Evolutionary conservation across 1,284 basidiomycete genomes (phyloP), one percentile per base, ranked within the genome.

Genomic region (Tilletia walkeri): DNA sequence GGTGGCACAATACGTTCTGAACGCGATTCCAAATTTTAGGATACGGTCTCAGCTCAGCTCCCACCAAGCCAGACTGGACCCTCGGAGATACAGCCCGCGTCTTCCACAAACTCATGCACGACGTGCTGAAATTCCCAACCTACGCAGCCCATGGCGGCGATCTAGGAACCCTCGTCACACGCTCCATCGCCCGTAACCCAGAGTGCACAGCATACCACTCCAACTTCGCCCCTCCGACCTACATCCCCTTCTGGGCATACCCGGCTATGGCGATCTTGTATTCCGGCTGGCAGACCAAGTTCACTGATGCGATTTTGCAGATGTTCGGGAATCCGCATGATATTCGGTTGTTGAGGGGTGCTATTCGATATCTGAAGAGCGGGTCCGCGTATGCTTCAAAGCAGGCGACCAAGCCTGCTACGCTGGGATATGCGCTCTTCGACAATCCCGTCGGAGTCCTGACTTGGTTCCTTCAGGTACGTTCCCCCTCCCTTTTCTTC

Each of bases 81-180:
- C 63, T 78, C 1, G 16, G 69, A 4, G 78, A 79, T 30, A 69
- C 73, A 4, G 76, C 75, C 1, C 47, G 76, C 2, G 69, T 79
- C 2, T 75, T 79, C 16, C 72, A 79, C 36, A 76, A 72, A 18
- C 74, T 80, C 34, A 80, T 80, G 78, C 74, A 70, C 7, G 68
- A 74, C 1, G 73, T 79, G 18, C 70, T 80, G 0, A 74, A 73
- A 3, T 76, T 70, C 71, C 65, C 67, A 12, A 73, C 72, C 34
- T 80, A 76, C 67, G 72, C 73, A 56, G 78, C 76, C 2, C 78
- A 80, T 48, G 78, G 78, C 24, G 78, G 78, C 7, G 78, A 80
- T 66, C 79, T 76, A 75, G 78, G 78, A 7, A 75, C 74, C 16
- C 10, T 74, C 3, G 70, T 77, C n/a, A 76, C 76, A 4, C 73